Base-by-base conservation (phyloP, 768 basidiomycete genomes). In the Tephrocybe sp. region DNA sequence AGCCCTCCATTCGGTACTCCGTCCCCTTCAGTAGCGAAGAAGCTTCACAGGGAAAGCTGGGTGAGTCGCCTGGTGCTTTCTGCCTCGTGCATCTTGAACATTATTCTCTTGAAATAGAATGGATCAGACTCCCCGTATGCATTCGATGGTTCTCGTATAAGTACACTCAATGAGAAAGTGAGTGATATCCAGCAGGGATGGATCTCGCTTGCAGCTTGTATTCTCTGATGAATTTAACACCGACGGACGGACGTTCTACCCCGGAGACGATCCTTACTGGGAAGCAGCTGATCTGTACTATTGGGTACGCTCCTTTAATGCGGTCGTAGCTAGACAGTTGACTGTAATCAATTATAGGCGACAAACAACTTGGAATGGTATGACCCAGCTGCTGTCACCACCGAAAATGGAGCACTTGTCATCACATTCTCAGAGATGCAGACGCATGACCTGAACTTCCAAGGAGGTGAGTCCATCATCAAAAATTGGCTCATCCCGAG, bases 351-450 rank as follows among this genome's bases (percentile, higher is more conserved):
- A n/a, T 40, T 8, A 71, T 34, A 75, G 75, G 64, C 77, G 45
- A 84, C 88, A 3, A 80, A 80, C 52, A 84, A 89, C 58, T 52
- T 88, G 60, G 90, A 97, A 65, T 95, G 91, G 91, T 93, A 94
- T 64, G 86, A 88, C 56, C 91, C 91, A 0, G 80, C 71, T 24
- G 83, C 83, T 9, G 68, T 91, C 37, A 84, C 81, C 2, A 94
- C 92, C 9, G 62, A 65, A 38, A 74, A 78, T 56, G 91, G 93
- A 16, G 73, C 75, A 30, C 79, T 95, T 31, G 77, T 84, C 37
- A 84, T 92, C 58, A 87, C 82, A 9, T 71, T 91, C 61, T 74
- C 59, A 24, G 66, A 79, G 64, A 83, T 72, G 61, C 57, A 58
- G 44, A 86, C 75, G 45, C 84, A 91, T 60, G 73, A 78, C 53